A percentile compares a stretch with the other conserved stretches of the same genome.
Conservation (phyloP, 2,329 filamentous ascomycete genomes). For the Magnaporthales sp. region DNA sequence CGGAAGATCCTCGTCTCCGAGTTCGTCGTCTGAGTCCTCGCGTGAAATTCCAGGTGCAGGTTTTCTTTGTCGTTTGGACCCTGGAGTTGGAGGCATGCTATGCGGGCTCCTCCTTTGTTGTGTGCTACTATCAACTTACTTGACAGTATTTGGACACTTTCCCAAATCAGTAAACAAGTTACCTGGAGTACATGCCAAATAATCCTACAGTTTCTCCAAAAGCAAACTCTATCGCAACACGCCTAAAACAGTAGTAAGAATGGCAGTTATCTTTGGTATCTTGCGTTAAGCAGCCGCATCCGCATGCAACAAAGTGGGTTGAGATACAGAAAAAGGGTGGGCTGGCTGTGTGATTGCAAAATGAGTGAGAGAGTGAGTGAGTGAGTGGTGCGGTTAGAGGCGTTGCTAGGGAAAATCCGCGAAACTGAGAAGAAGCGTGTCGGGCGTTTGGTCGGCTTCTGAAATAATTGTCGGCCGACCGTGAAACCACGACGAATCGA, state of each 20-base stretch:
- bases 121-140: neutral
- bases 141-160: neutral
- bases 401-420: neutral
- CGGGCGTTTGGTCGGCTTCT: neutral
- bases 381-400: neutral
- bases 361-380: neutral
- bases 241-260: neutral
- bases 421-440: neutral
- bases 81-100: neutral
- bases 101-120: neutral
- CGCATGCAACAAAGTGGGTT: neutral
- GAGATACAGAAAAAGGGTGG: neutral
- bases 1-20: conserved; percentile 60
- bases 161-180: neutral
- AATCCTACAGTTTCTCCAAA: neutral
- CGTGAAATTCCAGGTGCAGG: conserved; percentile 48
- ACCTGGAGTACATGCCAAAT: neutral
- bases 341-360: neutral
- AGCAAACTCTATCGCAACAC: neutral
- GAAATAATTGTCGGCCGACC: neutral
- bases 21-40: conserved; percentile 84
- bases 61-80: conserved; percentile 6
- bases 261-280: neutral
- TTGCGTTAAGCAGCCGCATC: neutral
- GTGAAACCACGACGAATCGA: neutral